These are phyloP conservation scores for Phaffia australis DNA, from an alignment of 768 basidiomycete species.

Conservation along the genomic window DNA sequence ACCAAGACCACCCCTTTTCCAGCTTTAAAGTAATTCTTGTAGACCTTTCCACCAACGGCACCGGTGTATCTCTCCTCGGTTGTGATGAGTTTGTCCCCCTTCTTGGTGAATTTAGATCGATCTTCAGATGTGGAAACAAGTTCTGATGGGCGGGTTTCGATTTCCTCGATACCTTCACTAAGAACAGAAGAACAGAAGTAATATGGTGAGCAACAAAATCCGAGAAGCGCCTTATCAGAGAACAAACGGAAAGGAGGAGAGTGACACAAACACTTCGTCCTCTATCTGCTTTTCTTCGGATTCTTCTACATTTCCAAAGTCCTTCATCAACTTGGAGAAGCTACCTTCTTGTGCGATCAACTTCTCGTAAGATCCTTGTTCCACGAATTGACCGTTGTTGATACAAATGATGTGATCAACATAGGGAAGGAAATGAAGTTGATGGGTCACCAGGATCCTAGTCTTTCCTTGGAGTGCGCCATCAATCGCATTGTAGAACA, in stretches of 20 bases:
- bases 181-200: too few relatives aligned
- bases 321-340: conserved; percentile 50
- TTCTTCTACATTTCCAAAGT: conserved; percentile 49
- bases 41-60: conserved; percentile 52
- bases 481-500: conserved; percentile 73
- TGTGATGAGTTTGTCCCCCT: conserved; percentile 34
- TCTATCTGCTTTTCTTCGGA: conserved; percentile 39
- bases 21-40: conserved; percentile 55
- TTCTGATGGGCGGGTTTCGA: conserved; percentile 28
- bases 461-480: conserved; percentile 58
- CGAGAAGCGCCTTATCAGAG: too few relatives aligned
- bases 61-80: conserved; percentile 18
- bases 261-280: conserved; percentile 1
- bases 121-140: conserved; percentile 39
- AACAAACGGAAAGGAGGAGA: too few relatives aligned
- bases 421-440: conserved; percentile 74
- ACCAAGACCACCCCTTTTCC: conserved; percentile 57
- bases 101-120: conserved; percentile 39
- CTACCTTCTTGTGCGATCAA: conserved; percentile 51
- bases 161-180: conserved; percentile 5
- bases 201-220: too few relatives aligned
- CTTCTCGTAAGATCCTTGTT: conserved; percentile 66
- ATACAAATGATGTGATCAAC: conserved; percentile 70
- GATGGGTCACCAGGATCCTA: conserved; percentile 80
- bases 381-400: conserved; percentile 62